phyloP scores from a whole-genome alignment of 208 protist genomes.

The Leishmania gerbilli region DNA sequence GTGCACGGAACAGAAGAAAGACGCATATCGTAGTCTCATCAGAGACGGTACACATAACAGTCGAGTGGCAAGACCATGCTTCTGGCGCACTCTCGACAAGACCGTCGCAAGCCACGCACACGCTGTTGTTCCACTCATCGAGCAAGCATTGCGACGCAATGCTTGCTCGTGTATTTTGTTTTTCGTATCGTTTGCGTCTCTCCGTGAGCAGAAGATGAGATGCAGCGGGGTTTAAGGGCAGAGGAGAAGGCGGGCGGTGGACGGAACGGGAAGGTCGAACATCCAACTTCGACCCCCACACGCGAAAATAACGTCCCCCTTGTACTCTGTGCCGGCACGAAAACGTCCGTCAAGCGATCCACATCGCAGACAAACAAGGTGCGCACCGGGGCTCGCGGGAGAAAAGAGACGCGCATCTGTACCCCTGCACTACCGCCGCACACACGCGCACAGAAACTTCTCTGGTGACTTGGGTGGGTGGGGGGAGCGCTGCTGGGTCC shows the following conservation, averaged over 20 bases:
- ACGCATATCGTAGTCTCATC: background rate
- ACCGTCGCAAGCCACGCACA: background rate
- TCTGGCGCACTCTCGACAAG: background rate
- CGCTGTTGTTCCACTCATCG: background rate
- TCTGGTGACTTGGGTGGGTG: background rate
- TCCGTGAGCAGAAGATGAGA: background rate
- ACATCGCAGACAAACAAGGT: background rate
- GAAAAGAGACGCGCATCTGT: background rate
- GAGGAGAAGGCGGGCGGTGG: background rate
- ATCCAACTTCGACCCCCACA: background rate
- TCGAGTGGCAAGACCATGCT: background rate
- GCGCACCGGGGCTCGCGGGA: background rate
- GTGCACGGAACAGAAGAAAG: background rate
- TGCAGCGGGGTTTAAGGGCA: too few species aligned
- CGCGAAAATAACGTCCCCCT: background rate
- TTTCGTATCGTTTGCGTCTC: background rate
- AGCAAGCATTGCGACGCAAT: background rate
- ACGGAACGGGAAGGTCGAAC: background rate
- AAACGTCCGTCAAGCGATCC: background rate
- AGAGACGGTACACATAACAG: background rate
- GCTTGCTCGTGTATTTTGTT: background rate
- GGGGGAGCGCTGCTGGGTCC: background rate
- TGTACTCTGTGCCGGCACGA: background rate
- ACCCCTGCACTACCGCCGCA: background rate
- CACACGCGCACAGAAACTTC: background rate